Evolutionary conservation across 1,139 yeast genomes (phyloP), one percentile per base, ranked within the genome.

Genomic region (Kurtzmaniella quercitrusa): DNA sequence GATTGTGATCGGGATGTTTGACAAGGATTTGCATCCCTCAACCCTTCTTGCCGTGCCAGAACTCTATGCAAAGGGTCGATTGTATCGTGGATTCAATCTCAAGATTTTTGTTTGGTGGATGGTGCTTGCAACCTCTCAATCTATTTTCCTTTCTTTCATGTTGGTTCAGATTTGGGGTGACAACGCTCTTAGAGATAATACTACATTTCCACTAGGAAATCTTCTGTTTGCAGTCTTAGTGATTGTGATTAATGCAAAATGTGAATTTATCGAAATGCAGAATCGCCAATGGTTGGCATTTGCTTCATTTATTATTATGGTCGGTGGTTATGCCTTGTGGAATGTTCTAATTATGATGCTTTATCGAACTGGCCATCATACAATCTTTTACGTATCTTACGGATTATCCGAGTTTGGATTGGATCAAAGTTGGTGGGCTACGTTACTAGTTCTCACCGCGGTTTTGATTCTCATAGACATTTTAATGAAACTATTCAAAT

Each of bases 41-140:
- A 93, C 98, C 0, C 70, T 93, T 44, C 63, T 93, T 44, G 95
- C 98, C 0, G 86, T 90, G 1, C 99, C 99, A 0, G 97, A 91
- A 62, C 69, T 94, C 21, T 94, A 94, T 59, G 58, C 81, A 6
- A 80, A 75, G 46, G 98, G 98, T 2, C 77, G 95, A 46, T 66
- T 77, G 31, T 87, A 84, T 52, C 79, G 82, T 57, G 86, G 84
- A 1, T 91, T 94, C 66, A 87, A 86, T 54, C 61, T 89, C 52
- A 64, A 63, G 43, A 65, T 88, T 3, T 90, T 90, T 52, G 50
- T 88, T 1, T 73, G 78, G 6, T 93, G 98, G 98, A 80, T 90
- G 77, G 43, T 81, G 3, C 62, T 86, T 39, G 96, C 95, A 0
- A 78, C 95, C 1, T 59, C 79, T 0, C 93, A 88, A 56, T 80